A percentile compares a stretch with the other conserved stretches of the same genome.
phyloP scores from a whole-genome alignment of 768 basidiomycete species.

The Lactifluus pinguis region DNA sequence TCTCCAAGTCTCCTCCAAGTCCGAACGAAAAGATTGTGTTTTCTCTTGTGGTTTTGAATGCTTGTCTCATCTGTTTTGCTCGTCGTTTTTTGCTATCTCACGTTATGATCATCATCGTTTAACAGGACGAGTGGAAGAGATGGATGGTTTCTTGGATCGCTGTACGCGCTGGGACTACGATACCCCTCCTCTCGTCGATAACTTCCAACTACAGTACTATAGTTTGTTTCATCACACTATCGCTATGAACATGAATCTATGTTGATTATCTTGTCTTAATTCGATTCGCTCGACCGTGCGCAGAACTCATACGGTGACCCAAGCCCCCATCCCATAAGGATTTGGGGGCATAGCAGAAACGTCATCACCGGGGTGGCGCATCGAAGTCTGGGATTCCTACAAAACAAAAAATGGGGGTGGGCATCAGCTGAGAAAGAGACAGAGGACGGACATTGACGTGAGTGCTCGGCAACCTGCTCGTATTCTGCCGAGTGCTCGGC shows the following conservation, averaged over 20 bases:
- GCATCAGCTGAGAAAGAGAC: no score
- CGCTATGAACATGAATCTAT: no score
- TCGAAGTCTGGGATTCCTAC: conserved; percentile 11
- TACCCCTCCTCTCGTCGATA: neutral
- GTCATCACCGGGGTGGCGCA: conserved; percentile 9
- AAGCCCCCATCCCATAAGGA: conserved; percentile 15
- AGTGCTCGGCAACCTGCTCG: conserved; percentile 78
- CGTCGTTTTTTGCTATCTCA: neutral
- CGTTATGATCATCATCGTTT: neutral
- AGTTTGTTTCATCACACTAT: no score
- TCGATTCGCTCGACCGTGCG: neutral
- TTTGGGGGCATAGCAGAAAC: conserved; percentile 2
- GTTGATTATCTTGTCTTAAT: no score
- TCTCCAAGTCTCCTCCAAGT: no score
- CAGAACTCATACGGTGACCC: neutral
- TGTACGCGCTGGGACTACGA: no score
- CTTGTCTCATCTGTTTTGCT: neutral
- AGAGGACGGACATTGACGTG: conserved; percentile 57
- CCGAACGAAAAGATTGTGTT: neutral
- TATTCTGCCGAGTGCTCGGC: conserved; percentile 67
- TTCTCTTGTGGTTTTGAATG: neutral
- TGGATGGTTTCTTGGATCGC: neutral
- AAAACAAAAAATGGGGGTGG: no score
- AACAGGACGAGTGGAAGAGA: neutral
- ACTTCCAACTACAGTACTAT: neutral